Evolutionary conservation across 2,329 filamentous ascomycete genomes (phyloP), one percentile per base, ranked within the genome.

Genomic region (Xylaria sp.): DNA sequence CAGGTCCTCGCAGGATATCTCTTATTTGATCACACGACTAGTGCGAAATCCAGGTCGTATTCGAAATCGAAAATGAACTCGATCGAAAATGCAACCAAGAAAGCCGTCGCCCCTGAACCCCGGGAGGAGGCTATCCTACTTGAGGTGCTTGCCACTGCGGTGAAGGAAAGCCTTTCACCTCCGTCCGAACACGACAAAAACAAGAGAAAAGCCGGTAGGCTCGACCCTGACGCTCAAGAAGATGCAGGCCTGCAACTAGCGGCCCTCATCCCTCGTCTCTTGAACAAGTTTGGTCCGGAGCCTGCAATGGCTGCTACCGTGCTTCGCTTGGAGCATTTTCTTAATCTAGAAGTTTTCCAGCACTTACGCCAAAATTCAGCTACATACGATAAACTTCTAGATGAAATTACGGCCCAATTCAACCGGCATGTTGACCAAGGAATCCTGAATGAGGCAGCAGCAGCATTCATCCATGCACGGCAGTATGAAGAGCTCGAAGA

Each of bases 331-430:
- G 91, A 95, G 69, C 91, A 93, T 67, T 85, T 90, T 38, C 84
- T 99, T 19, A 90, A 96, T 62, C 81, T 97, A 1, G 89, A 93
- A 39, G 84, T 92, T 19, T 95, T 97, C 68, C 88, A 92, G 68
- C 90, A 96, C 66, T 78, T 97, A 37, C 88, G 92, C 47, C 92
- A 96, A 69, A 91, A 95, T 61, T 85, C 91, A 0, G 87, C 88
- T 1, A 88, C 86, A 1, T 96, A 95, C 67, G 84, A 87, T 6
- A 85, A 88, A 19, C 76, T 97, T 24, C 78, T 99, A 1, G 92
- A 96, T 63, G 92, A 97, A 66, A 91, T 97, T 63, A 92, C 90
- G 71, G 91, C 91, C 53, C 94, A 99, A 65, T 97, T 99, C 74
- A 86, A 89, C 64, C 86, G 91, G n/a, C 94, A 99, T 68, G 90